Evolutionary conservation across 2,329 filamentous ascomycete genomes (phyloP).

Genomic region (Fusarium tricinctum): DNA sequence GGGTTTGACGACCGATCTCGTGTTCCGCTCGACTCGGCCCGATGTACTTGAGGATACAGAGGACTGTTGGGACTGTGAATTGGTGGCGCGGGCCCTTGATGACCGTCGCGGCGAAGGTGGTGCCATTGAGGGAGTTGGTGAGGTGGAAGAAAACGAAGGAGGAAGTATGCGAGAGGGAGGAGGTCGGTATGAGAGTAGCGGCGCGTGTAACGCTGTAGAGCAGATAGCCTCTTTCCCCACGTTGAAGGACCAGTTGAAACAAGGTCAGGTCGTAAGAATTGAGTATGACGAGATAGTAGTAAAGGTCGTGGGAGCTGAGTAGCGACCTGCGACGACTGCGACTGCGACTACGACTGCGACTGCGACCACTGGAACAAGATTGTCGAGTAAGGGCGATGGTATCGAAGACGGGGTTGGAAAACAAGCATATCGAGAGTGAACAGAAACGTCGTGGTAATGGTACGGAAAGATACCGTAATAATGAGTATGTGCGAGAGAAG

Average conservation of each 20-base stretch:
- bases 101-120: slow-evolving; percentile 84
- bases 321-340: slow-evolving; percentile 40
- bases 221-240: slow-evolving; percentile 3
- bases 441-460: slow-evolving; percentile 42
- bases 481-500: slow-evolving; percentile 41
- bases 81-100: slow-evolving; percentile 86
- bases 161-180: slow-evolving; percentile 4
- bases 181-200: slow-evolving; percentile 1
- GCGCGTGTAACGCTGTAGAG: slow-evolving; percentile 20
- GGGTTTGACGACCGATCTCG: slow-evolving; percentile 79
- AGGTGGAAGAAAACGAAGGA: slow-evolving; percentile 43
- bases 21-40: slow-evolving; percentile 79
- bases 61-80: slow-evolving; percentile 81
- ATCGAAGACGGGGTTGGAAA: slow-evolving; percentile 47
- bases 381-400: slow-evolving; percentile 41
- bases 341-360: slow-evolving; percentile 12
- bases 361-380: slow-evolving; percentile 32
- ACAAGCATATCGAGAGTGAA: slow-evolving; percentile 48
- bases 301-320: slow-evolving; percentile 34
- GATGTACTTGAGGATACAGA: slow-evolving; percentile 86
- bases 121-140: slow-evolving; percentile 66
- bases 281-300: slow-evolving; percentile 32
- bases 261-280: slow-evolving; percentile 39
- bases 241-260: slow-evolving; percentile 13
- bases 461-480: slow-evolving; percentile 36